These are phyloP conservation scores for Plenodomus biglobosus DNA, from an alignment of 2,329 filamentous ascomycete species.

Conservation along the genomic window DNA sequence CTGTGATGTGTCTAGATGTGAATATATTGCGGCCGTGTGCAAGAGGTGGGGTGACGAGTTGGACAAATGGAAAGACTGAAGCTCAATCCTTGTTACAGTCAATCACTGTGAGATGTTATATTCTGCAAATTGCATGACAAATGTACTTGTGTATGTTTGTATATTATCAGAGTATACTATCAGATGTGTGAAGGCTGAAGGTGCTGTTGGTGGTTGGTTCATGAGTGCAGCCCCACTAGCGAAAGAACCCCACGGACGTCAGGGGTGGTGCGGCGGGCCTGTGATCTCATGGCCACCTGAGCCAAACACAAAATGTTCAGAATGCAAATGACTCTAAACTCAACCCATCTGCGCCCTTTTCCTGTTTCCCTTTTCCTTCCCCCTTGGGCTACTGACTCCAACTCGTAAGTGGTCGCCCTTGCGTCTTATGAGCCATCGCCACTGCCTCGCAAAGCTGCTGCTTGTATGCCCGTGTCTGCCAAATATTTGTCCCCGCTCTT, in stretches of 20 bases:
- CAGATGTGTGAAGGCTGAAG: not conserved
- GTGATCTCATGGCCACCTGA: slow-evolving; percentile 18
- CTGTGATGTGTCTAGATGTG: slow-evolving; percentile 10
- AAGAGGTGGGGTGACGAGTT: no score
- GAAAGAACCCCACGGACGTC: slow-evolving; percentile 4
- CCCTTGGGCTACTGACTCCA: not conserved
- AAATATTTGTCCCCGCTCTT: slow-evolving; percentile 16
- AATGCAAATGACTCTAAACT: slow-evolving; percentile 6
- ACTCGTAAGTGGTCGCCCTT: slow-evolving; percentile 16
- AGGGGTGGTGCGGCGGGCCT: slow-evolving; percentile 6
- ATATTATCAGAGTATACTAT: no score
- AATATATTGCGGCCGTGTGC: no score
- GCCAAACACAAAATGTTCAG: slow-evolving; percentile 1
- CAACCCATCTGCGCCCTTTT: slow-evolving; percentile 13
- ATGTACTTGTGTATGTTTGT: not conserved
- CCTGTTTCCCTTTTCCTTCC: no score
- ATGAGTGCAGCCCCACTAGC: not conserved
- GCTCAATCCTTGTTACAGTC: no score
- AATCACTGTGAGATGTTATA: not conserved
- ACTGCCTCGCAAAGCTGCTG: slow-evolving; percentile 8
- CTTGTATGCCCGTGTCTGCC: slow-evolving; percentile 21
- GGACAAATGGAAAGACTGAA: no score
- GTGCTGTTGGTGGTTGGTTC: not conserved
- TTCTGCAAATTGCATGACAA: no score
- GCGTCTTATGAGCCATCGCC: slow-evolving; percentile 12